Percentiles rank a stretch among this genome's conserved stretches.
phyloP scores from a whole-genome alignment of 495 filamentous ascomycete genomes.

The Talaromyces proteolyticus region DNA sequence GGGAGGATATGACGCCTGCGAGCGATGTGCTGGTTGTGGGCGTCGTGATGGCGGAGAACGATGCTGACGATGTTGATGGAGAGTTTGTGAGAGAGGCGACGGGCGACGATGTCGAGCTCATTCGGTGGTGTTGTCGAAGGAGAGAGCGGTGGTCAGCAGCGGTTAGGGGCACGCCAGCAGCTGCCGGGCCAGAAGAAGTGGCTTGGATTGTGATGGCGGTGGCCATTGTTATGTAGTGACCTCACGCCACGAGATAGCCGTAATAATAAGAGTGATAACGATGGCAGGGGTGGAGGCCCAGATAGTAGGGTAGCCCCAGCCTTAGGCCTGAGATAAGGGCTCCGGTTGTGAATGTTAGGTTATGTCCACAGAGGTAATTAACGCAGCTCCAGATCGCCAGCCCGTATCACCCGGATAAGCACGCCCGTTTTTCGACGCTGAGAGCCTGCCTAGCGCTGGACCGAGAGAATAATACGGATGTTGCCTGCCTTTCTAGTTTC shows the following conservation, averaged over 20 bases:
- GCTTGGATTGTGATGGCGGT: constrained; percentile 39
- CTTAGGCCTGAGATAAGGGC: not conserved
- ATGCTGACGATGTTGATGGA: constrained; percentile 12
- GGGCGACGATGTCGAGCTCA: constrained; percentile 23
- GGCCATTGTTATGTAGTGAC: constrained; percentile 21
- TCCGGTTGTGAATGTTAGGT: no score
- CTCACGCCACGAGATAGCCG: not conserved
- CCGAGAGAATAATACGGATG: no score
- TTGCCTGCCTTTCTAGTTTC: no score
- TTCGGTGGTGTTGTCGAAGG: constrained; percentile 10
- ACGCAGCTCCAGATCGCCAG: no score
- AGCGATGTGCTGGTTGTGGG: constrained; percentile 4
- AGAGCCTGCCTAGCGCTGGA: no score
- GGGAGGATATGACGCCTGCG: constrained; percentile 7
- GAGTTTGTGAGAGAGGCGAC: constrained; percentile 22
- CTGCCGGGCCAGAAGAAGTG: constrained; percentile 13
- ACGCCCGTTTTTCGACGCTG: no score
- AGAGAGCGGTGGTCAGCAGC: constrained; percentile 11
- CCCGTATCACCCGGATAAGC: no score
- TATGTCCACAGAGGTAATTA: no score
- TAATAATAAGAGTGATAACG: constrained; percentile 1
- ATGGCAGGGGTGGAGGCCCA: not conserved
- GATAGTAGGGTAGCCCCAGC: not conserved
- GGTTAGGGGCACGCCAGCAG: constrained; percentile 2
- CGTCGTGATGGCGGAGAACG: constrained; percentile 11